Evolutionary conservation across 208 protist species (phyloP), one percentile per base, ranked within the genome.

Genomic region (Porcisia hertigi): DNA sequence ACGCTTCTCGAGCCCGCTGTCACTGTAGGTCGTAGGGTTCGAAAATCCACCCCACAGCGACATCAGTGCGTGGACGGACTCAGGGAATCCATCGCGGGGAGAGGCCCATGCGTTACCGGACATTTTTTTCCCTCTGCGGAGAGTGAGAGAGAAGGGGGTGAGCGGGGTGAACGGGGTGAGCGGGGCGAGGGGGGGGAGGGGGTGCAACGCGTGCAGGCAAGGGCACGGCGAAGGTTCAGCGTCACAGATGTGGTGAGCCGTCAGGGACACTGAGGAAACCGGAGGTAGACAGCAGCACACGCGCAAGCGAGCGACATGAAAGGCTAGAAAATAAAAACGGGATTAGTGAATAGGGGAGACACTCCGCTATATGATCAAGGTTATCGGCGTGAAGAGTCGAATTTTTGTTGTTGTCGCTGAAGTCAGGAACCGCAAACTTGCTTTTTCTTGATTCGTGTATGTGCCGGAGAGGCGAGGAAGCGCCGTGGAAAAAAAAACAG

Each of bases 1-100:
- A 30, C 93, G 91, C 82, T 97, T 97, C 79, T 97, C 91, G 34
- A 93, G 79, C 1, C 88, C 86, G 66, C 87, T 86, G 79, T 94
- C 91, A 72, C 58, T 84, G 76, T 79, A 77, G 54, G 69, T 69
- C 6, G 84, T 87, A 14, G 90, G 81, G 63, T 71, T 73, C 18
- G 77, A 84, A 73, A 94, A 97, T 47, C 91, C 93, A 54, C 93
- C 91, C 91, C 93, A 97, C 30, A 94, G 83, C 45, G 93, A 87
- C 93, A 97, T 93, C 45, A 97, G 71, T 55, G 77, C 88, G 74
- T 94, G 93, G 30, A 97, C 93, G 2, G 91, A 95, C 58, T 87
- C 76, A 2, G 93, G 93, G 69, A 90, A 88, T 71, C 84, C 85
- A 66, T 91, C 88, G 59, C 82, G 87, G 23, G 86, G 79, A 30